phyloP scores from a whole-genome alignment of 2,329 filamentous ascomycete genomes.

The Chrysoporthe austroafricana region DNA sequence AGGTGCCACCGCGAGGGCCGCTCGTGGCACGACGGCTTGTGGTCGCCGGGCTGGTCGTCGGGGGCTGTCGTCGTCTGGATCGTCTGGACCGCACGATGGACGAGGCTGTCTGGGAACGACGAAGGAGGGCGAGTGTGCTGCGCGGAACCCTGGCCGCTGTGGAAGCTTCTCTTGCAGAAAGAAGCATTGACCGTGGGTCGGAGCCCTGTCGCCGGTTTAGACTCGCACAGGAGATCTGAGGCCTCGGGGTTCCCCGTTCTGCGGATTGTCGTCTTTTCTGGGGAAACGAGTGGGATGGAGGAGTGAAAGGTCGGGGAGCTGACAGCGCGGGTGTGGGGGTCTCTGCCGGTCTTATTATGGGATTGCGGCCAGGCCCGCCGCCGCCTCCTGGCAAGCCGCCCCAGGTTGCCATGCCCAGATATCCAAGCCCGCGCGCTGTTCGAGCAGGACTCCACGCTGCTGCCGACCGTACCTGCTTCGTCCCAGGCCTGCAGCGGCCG shows the following conservation, averaged over 20 bases:
- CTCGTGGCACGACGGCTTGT: slow-evolving; percentile 20
- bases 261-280: slow-evolving; percentile 25
- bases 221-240: slow-evolving; percentile 18
- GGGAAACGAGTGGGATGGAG: slow-evolving; percentile 27
- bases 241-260: slow-evolving; percentile 16
- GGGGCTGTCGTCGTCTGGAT: slow-evolving; percentile 7
- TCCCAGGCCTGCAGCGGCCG: slow-evolving; percentile 21
- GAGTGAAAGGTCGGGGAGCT: slow-evolving; percentile 22
- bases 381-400: slow-evolving; percentile 1
- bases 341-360: slow-evolving; percentile 21
- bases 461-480: background rate
- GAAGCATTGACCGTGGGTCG: slow-evolving; percentile 21
- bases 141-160: slow-evolving; percentile 18
- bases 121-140: slow-evolving; percentile 11
- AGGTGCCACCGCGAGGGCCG: slow-evolving; percentile 15
- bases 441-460: slow-evolving; percentile 5
- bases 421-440: background rate
- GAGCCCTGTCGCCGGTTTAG: slow-evolving; percentile 18
- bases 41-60: slow-evolving; percentile 18
- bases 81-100: background rate
- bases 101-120: background rate
- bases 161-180: slow-evolving; percentile 21
- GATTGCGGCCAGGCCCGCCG: slow-evolving; percentile 12
- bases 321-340: slow-evolving; percentile 28
- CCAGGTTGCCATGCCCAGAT: slow-evolving; percentile 14